Evolutionary conservation across 2,329 filamentous ascomycete species (phyloP).

Genomic region (Hypomyces perniciosus): DNA sequence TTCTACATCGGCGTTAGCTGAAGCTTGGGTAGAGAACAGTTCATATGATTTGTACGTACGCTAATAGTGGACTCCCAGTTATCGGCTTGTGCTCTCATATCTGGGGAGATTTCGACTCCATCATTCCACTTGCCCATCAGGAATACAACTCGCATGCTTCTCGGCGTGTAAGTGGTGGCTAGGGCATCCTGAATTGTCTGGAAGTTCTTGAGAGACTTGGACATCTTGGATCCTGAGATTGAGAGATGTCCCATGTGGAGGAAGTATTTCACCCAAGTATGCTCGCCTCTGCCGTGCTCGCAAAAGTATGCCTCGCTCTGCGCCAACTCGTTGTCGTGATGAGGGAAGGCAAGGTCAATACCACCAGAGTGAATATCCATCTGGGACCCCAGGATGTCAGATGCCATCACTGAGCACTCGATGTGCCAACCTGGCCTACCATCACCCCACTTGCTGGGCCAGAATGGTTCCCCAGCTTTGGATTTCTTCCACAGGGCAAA

Average conservation of each 20-base stretch:
- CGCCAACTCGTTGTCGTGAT: constrained; percentile 88
- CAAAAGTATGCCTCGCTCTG: constrained; percentile 84
- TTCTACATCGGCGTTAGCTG: constrained; percentile 35
- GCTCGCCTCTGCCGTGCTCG: constrained; percentile 42
- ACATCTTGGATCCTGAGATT: constrained; percentile 92
- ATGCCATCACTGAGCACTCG: constrained; percentile 94
- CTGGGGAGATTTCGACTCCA: constrained; percentile 82
- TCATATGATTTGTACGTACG: constrained; percentile 29
- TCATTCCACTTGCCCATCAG: constrained; percentile 85
- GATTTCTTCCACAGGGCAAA: constrained; percentile 94
- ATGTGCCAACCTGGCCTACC: constrained; percentile 95
- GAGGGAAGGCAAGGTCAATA: constrained; percentile 84
- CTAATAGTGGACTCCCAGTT: constrained; percentile 77
- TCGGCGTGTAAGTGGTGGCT: constrained; percentile 61
- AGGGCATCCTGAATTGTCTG: constrained; percentile 86
- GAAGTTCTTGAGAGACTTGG: constrained; percentile 92
- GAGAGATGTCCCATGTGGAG: constrained; percentile 85
- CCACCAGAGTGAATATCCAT: constrained; percentile 95
- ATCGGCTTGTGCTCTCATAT: constrained; percentile 67
- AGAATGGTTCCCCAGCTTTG: constrained; percentile 86
- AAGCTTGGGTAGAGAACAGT: background rate
- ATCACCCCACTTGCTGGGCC: constrained; percentile 81
- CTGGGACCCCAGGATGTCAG: constrained; percentile 71
- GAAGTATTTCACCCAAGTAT: constrained; percentile 93
- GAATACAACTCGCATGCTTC: constrained; percentile 79